Base-by-base conservation (phyloP, 805 yeast species). In the Sugiyamaella qingdaonensis region DNA sequence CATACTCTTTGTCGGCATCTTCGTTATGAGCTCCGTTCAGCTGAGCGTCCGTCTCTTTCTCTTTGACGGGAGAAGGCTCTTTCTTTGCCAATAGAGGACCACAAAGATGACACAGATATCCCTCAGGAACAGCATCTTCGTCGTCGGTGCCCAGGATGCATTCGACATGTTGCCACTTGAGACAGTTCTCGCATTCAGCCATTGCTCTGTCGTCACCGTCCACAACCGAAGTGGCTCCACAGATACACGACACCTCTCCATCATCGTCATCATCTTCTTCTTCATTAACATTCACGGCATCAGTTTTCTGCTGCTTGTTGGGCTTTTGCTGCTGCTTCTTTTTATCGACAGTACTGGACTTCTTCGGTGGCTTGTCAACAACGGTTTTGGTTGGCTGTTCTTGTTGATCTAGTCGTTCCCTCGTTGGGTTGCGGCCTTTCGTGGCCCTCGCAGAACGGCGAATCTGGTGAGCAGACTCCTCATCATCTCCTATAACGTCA, bases 91-190 rank as follows among this genome's bases (percentile, higher is more conserved):
- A 39, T 3, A 39, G 42, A 14, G 76, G 75, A 52, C 69, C 72
- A 64, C 89, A 84, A 24, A 71, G 67, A 57, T 75, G 73, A 66
- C 90, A 85, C 21, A 60, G 50, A 64, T 85, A 84, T 27, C 70
- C 61, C 13, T 79, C 74, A 0, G 88, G 87, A 3, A 82, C 73
- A 44, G 68, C 68, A 37, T 64, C 66, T 48, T 63, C 68, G 53
- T 66, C 69, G 16, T 70, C 66, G 8, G 70, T 64, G 44, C 75
- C 81, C 43, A 82, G 75, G 74, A 82, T 75, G 63, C 91, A 85
- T 52, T 62, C 68, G 13, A 81, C 76, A 63, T 85, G 91, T 66
- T 85, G 91, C 89, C 89, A 85, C 3, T 82, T 76, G 48, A 72
- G 63, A 64, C 91, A 85, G 34, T 67, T 63, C 46, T 81, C 88